Evolutionary conservation across 805 yeast species (phyloP), one percentile per base, ranked within the genome.

Genomic region (Yamadazyma insecticola): DNA sequence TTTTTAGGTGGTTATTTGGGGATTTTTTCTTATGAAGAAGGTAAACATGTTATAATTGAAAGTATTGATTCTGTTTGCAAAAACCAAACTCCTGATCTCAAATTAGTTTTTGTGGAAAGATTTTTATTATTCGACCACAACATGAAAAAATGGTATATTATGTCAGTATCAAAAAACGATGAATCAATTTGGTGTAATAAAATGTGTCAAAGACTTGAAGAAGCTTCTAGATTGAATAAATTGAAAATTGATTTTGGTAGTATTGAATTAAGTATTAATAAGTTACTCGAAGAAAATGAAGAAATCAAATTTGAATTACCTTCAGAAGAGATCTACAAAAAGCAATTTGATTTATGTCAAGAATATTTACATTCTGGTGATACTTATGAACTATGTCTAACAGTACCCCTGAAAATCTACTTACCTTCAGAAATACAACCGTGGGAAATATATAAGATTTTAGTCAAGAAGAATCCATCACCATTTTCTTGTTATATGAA

Each of bases 1-100:
- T 92, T 92, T 47, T 61, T 77, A 35, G 97, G 98, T n/a, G 99
- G 99, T 0, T 67, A 85, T 19, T 63, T 89, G 33, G 99, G 99
- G 4, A 65, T 81, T 24, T 55, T 92, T 8, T 81, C 95, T 0
- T 92, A 92, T 51, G 98, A 90, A 52, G 90, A 84, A 58, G 95
- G 95, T 1, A 71, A 72, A 16, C 68, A 66, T 37, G 43, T 73
- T 6, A 36, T 52, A 2, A 22, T 51, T 5, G 45, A 56, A 5
- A 51, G 54, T 3, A 43, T 71, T 31, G 55, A 57, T 26, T 61
- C 68, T 20, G 40, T 70, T 3, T 44, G 50, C 26, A 49, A 47
- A 2, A 50, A 45, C 0, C 32, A 24, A 8, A 69, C 74, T 2
- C 90, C 95, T 0, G 96, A 86, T 53, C 73, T 87, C 15, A 82